Evolutionary conservation across 129 eudicot species (phyloP).

Genomic region (Oenanthe sinensis): DNA sequence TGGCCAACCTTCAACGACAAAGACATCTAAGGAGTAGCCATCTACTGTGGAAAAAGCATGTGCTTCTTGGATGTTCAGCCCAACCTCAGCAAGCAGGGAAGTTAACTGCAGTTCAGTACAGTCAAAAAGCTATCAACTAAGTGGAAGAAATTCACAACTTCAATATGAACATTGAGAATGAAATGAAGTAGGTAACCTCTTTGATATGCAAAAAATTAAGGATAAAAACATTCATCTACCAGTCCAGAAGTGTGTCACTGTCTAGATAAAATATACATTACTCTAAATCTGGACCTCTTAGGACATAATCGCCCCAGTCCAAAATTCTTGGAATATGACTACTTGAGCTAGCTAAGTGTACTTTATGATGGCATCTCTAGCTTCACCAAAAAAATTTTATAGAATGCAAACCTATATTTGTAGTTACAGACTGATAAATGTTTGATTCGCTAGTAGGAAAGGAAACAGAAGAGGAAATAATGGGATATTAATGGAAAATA

Average conservation of each 20-base stretch:
- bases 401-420: neutral
- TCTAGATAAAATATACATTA: neutral
- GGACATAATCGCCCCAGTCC: neutral
- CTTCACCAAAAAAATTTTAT: neutral
- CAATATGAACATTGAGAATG: neutral
- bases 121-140: neutral
- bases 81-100: constrained; percentile 61
- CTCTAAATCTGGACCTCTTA: too few relatives aligned
- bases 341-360: neutral
- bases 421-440: neutral
- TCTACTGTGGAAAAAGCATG: constrained; percentile 90
- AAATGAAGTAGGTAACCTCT: neutral
- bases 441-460: neutral
- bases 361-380: neutral
- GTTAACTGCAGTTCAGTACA: constrained; percentile 42
- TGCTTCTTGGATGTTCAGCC: constrained; percentile 84
- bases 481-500: neutral
- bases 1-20: constrained; percentile 91
- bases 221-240: neutral
- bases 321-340: neutral
- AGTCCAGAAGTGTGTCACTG: neutral
- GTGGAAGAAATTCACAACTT: neutral
- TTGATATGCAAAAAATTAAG: neutral
- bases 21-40: constrained; percentile 85
- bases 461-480: neutral